Evolutionary conservation across 345 rosid genomes (phyloP).

Genomic region (Angophora floribunda): DNA sequence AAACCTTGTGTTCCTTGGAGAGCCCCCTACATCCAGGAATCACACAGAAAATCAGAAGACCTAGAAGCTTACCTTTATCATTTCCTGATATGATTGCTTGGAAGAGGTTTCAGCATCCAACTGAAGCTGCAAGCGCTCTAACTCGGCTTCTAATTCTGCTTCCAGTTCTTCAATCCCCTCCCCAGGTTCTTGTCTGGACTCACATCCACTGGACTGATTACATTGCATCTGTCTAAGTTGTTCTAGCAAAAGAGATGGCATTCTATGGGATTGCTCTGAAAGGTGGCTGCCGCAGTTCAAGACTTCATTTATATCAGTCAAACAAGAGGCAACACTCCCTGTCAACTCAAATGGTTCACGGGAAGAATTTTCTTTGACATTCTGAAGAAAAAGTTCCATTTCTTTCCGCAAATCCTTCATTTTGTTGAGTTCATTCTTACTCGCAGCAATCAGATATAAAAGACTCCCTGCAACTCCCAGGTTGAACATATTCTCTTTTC

Average conservation of each 20-base stretch:
- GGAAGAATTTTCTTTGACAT: constrained; percentile 11
- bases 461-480: constrained; percentile 50
- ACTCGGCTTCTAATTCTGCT: constrained; percentile 71
- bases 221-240: not conserved
- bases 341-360: constrained; percentile 3
- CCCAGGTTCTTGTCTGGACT: constrained; percentile 7
- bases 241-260: not conserved
- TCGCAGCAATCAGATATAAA: constrained; percentile 32
- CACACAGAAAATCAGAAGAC: not conserved
- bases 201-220: constrained; percentile 5
- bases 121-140: constrained; percentile 46
- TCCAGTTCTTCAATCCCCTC: constrained; percentile 53
- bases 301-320: not conserved
- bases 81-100: constrained; percentile 6
- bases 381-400: constrained; percentile 38
- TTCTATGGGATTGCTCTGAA: not conserved
- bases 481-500: constrained; percentile 22
- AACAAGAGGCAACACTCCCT: constrained; percentile 4
- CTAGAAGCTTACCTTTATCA: constrained; percentile 13
- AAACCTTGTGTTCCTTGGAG: not conserved
- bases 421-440: constrained; percentile 53
- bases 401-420: constrained; percentile 35
- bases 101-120: constrained; percentile 23
- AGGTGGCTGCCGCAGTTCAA: not conserved
- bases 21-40: not conserved